These are phyloP conservation scores for Clarireedia sp. DNA, from an alignment of 2,329 filamentous ascomycete genomes.

Conservation along the genomic window DNA sequence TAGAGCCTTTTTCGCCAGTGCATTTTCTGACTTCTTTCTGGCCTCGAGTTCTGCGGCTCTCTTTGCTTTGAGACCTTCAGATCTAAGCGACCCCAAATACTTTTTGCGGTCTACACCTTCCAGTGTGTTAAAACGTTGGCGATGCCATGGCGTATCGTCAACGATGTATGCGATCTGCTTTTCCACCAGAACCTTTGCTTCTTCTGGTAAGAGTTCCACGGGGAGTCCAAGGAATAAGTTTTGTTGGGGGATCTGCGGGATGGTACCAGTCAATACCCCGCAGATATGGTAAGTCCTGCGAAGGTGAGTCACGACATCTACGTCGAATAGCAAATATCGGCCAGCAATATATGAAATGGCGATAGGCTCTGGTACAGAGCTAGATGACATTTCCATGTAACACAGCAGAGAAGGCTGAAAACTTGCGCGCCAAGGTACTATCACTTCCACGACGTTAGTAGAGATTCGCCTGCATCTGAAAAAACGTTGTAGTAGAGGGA, in stretches of 20 bases:
- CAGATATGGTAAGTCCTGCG: constrained; percentile 77
- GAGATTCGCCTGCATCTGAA: neutral
- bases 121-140: constrained; percentile 51
- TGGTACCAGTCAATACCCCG: constrained; percentile 76
- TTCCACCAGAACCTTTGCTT: constrained; percentile 73
- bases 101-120: constrained; percentile 48
- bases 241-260: constrained; percentile 89
- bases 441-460: neutral
- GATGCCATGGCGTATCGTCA: constrained; percentile 69
- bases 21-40: constrained; percentile 21
- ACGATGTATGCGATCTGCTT: constrained; percentile 70
- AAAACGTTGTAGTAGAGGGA: neutral
- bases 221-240: constrained; percentile 89
- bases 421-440: neutral
- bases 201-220: constrained; percentile 83
- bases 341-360: constrained; percentile 74
- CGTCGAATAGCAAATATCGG: constrained; percentile 84
- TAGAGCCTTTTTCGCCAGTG: constrained; percentile 23
- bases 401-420: too few species aligned
- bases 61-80: constrained; percentile 39
- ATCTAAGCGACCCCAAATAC: constrained; percentile 52
- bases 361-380: constrained; percentile 44
- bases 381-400: constrained; percentile 1
- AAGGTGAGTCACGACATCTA: constrained; percentile 68
- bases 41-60: constrained; percentile 28